Conservation (phyloP, 129 eudicot genomes). For the Pittosporum tobira region DNA sequence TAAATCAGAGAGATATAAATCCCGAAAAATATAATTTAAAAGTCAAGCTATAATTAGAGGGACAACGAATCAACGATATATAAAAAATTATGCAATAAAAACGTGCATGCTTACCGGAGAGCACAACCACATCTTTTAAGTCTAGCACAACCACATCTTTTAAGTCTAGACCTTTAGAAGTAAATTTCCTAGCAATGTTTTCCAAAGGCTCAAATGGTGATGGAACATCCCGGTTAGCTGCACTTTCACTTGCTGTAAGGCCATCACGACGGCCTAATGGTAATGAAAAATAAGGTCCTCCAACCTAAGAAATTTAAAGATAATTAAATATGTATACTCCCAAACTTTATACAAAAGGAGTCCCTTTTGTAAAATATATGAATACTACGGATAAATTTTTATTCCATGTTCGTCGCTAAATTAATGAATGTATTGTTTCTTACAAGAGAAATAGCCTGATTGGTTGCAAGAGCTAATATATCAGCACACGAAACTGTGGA, state of each 20-base stretch:
- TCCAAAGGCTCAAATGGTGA: conserved; percentile 71
- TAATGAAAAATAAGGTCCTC: conserved; percentile 56
- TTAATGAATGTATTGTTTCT: no score
- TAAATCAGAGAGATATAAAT: no score
- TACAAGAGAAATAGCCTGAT: conserved; percentile 56
- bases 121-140: conserved; percentile 66
- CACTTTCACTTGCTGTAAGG: conserved; percentile 54
- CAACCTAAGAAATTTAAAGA: conserved; percentile 27
- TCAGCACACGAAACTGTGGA: conserved; percentile 67
- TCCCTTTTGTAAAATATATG: no score
- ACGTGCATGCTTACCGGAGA: conserved; percentile 87
- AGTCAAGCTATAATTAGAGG: no score
- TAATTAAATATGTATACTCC: not conserved
- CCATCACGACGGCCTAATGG: conserved; percentile 87
- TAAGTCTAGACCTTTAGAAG: conserved; percentile 52
- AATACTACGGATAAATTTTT: no score
- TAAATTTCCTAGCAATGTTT: conserved; percentile 60
- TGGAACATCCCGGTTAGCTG: conserved; percentile 54
- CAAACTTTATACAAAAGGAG: no score
- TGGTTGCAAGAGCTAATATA: conserved; percentile 55
- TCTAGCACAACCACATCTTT: no score
- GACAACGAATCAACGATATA: no score
- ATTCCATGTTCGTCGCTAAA: no score
- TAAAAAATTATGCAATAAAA: not conserved
- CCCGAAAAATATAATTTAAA: no score